Percentiles rank a stretch among this genome's conserved stretches.
Evolutionary conservation across 192 early-diverging fungal species (phyloP).

Genomic region (Backusella tarrabulga): DNA sequence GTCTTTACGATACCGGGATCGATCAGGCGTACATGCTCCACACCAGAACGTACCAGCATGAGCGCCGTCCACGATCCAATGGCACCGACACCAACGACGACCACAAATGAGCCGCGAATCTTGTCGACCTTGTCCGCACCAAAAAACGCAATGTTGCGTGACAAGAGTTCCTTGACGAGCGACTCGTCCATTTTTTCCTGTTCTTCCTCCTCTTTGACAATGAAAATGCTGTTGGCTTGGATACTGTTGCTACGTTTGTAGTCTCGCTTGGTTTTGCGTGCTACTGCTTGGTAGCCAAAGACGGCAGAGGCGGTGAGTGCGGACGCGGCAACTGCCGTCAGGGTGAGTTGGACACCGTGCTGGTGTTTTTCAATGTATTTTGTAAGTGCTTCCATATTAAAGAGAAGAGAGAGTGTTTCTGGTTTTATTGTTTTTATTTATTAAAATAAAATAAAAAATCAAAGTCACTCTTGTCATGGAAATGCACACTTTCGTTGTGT

Average conservation of each 20-base stretch:
- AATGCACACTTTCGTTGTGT: background rate
- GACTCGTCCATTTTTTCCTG: slow-evolving; percentile 48
- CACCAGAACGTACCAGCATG: slow-evolving; percentile 89
- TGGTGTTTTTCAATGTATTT: background rate
- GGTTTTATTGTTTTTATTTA: background rate
- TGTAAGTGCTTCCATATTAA: background rate
- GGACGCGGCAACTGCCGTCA: slow-evolving; percentile 61
- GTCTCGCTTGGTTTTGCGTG: slow-evolving; percentile 54
- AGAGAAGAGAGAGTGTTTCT: background rate
- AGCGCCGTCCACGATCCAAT: slow-evolving; percentile 87
- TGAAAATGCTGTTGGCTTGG: background rate
- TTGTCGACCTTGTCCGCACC: slow-evolving; percentile 77
- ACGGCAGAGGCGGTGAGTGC: slow-evolving; percentile 57
- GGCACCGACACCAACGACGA: slow-evolving; percentile 92
- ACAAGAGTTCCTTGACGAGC: slow-evolving; percentile 84
- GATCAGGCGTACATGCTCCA: slow-evolving; percentile 81
- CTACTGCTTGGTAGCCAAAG: slow-evolving; percentile 44
- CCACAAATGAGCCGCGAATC: slow-evolving; percentile 75
- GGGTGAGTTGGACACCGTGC: slow-evolving; percentile 9
- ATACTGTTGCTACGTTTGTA: slow-evolving; percentile 26
- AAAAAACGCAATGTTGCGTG: slow-evolving; percentile 88
- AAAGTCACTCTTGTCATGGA: background rate
- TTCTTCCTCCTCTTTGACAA: background rate
- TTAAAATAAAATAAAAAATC: background rate
- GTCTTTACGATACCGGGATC: slow-evolving; percentile 92